Evolutionary conservation across 2,329 filamentous ascomycete genomes (phyloP), one percentile per base, ranked within the genome.

Genomic region (Calonectria pseudoturangicola): DNA sequence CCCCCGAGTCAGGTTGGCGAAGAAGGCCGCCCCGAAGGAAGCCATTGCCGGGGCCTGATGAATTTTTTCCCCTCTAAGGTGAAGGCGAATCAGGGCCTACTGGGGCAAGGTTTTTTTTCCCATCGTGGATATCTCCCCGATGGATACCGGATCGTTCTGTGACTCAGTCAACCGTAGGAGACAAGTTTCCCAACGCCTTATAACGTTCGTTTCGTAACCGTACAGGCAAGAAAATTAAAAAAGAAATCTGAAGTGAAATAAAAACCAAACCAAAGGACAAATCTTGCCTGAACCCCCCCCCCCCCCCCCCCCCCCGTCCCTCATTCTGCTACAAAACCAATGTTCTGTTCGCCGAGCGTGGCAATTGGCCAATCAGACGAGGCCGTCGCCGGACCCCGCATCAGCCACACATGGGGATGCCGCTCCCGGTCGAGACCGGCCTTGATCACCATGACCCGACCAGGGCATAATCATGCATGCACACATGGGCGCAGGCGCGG

Each of bases 361-460:
- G 58, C 54, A 47, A 71, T 71, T 71, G 68, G 45, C 51, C 68
- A 71, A 71, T 71, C 50, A 50, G 12, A 51, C 9, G 6, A 10
- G n/a, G 63, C 63, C 63, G 51, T 65, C 68, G 62, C 63, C 68
- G 51, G 63, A 71, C 60, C 68, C 68, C 68, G 60, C 68, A 70
- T 21, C 41, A 45, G 25, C 58, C 58, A 63, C 58, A 63, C 41
- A 21, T 33, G 41, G 41, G 30, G 27, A 15, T 33, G 9, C 15
- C 39, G 21, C 39, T 66, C 50, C 65, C 65, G 51, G 65, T 30
- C 65, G 33, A 39, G 65, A n/a, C 50, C 65, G 51, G 50, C 51
- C 54, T 41, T 36, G 39, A 13, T 60, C 66, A 62, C 66, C 54
- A 60, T 48, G 41, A 9, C 54, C 30, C 43, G 51, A 68, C 50